Base-by-base conservation (phyloP, 352 stramenopile genomes). In the Phytopythium oedochilum region DNA sequence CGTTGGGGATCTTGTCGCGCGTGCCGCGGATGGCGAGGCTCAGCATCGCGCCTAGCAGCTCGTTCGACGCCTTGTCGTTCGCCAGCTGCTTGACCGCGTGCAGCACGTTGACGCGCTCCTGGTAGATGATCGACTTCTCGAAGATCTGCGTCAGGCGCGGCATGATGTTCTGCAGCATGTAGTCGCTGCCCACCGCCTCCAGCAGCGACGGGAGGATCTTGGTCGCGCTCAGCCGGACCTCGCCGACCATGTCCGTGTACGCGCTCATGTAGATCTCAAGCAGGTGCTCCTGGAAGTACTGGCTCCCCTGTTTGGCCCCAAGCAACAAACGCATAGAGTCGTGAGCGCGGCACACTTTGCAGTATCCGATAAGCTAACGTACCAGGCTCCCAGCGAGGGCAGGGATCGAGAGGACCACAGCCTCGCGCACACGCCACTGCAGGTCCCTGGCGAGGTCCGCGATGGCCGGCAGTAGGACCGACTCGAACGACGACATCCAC, bases 361-460 rank as follows among this genome's bases (percentile, higher is more conserved):
- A 59, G 18, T 11, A 29, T 5, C 14, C 0, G 6, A 46, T 10
- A 61, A 61, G 18, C 63, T 53, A 44, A 57, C 88, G 48, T 56
- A 91, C 89, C 38, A 97, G 65, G 39, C 90, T 94, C 46, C 96
- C 86, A 12, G 90, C 91, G 54, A 98, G 78, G 35, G 91, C 80
- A 32, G 94, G 92, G 46, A 98, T 88, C 12, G 96, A 85, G 15
- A 90, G 58, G 22, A 96, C 92, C 26, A 98, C 92, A 18, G 89
- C 89, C 68, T 98, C 88, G 51, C 94, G 83, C 35, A 98, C 92
- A 59, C 94, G 82, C 94, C 94, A 98, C 66, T 98, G 96, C 45
- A 95, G 75, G 49, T 96, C 90, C 55, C 93, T 89, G 15, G 91
- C 83, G 61, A 98, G 89, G 49, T 97, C 88, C 9, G 94, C 72